These are phyloP conservation scores for Auriculariales sp. DNA, from an alignment of 768 basidiomycete genomes.

Conservation along the genomic window DNA sequence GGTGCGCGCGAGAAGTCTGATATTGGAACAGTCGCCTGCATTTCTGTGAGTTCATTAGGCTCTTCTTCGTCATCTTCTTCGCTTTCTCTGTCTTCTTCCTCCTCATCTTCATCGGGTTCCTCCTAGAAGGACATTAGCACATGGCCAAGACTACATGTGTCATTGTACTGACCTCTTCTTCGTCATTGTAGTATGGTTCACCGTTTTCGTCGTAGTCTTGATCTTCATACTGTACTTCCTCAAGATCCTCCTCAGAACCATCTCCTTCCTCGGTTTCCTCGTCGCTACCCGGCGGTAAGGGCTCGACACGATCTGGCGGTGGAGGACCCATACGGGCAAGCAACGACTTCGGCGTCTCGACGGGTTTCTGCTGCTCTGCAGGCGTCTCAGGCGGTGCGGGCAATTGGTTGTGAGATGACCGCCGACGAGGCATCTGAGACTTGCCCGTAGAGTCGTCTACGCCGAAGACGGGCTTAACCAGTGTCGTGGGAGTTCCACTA, in stretches of 20 bases:
- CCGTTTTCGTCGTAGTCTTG: slow-evolving; percentile 15
- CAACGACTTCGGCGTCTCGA: not conserved
- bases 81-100: slow-evolving; percentile 12
- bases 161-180: slow-evolving; percentile 17
- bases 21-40: slow-evolving; percentile 17
- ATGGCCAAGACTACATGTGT: not conserved
- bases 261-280: slow-evolving; percentile 12
- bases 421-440: not conserved
- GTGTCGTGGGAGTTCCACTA: too few relatives aligned
- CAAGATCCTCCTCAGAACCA: slow-evolving; percentile 17
- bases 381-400: not conserved
- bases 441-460: not conserved
- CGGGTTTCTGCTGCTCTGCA: not conserved
- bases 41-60: slow-evolving; percentile 14
- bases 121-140: not conserved
- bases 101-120: slow-evolving; percentile 14
- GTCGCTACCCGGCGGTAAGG: not conserved
- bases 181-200: slow-evolving; percentile 11
- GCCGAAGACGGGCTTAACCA: not conserved
- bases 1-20: slow-evolving; percentile 8
- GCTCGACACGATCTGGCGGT: not conserved
- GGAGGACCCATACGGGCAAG: not conserved
- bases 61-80: slow-evolving; percentile 9
- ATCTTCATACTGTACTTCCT: slow-evolving; percentile 13
- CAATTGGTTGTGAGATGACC: slow-evolving; percentile 18